Evolutionary conservation across 805 yeast species (phyloP).

Genomic region (Pichia occidentalis): DNA sequence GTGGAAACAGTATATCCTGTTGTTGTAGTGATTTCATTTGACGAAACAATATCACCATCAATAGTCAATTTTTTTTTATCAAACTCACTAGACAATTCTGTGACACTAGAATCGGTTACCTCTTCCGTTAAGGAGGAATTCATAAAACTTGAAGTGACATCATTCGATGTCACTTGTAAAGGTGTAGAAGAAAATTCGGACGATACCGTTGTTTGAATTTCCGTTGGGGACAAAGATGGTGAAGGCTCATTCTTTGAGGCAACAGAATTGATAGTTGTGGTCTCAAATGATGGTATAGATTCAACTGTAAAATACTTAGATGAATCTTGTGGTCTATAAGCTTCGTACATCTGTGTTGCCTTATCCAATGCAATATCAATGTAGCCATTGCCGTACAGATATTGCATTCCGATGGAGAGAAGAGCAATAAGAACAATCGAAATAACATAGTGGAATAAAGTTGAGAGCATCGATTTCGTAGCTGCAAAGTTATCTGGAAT

Average conservation of each 20-base stretch:
- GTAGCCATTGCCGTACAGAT: constrained; percentile 26
- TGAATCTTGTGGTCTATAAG: constrained; percentile 27
- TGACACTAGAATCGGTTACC: background rate
- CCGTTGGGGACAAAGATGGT: background rate
- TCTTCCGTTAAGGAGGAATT: too few species aligned
- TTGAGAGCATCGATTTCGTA: constrained; percentile 31
- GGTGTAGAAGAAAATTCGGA: background rate
- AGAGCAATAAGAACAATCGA: constrained; percentile 22
- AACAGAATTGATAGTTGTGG: constrained; percentile 9
- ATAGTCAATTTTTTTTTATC: constrained; percentile 5
- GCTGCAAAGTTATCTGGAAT: constrained; percentile 47
- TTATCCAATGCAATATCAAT: constrained; percentile 19
- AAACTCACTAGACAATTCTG: background rate
- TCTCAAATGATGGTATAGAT: constrained; percentile 19
- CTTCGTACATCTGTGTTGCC: constrained; percentile 18
- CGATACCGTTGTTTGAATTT: background rate
- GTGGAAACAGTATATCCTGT: constrained; percentile 1
- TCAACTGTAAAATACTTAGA: constrained; percentile 31
- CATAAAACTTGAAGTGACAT: too few species aligned
- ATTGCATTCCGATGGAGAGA: constrained; percentile 25
- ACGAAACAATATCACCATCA: constrained; percentile 9
- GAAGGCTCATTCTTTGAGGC: constrained; percentile 1
- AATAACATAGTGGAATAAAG: constrained; percentile 24
- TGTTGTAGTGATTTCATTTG: constrained; percentile 1
- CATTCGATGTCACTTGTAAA: too few species aligned